Conservation (phyloP, 2,329 filamentous ascomycete species). For the Colletotrichum eleusines region DNA sequence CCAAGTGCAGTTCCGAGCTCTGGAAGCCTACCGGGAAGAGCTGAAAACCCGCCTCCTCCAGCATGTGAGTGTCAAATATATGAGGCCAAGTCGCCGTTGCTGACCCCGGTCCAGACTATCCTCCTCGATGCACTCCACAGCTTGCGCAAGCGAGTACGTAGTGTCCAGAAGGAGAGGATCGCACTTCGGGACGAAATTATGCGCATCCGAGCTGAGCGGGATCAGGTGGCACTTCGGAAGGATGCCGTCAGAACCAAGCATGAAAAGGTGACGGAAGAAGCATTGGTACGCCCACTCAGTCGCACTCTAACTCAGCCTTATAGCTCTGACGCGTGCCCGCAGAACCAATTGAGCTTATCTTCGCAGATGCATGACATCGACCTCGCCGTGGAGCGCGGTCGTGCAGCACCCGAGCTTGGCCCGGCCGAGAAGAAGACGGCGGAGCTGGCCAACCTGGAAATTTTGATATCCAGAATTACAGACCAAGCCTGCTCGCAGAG, state of each 20-base stretch:
- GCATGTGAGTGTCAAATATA: slow-evolving; percentile 61
- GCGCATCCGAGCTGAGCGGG: slow-evolving; percentile 68
- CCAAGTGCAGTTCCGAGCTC: slow-evolving; percentile 65
- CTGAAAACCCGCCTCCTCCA: slow-evolving; percentile 67
- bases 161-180: slow-evolving; percentile 69
- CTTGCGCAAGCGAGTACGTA: slow-evolving; percentile 67
- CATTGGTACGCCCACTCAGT: slow-evolving; percentile 57
- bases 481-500: slow-evolving; percentile 65
- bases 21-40: slow-evolving; percentile 71
- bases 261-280: slow-evolving; percentile 64
- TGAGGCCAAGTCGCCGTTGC: slow-evolving; percentile 34
- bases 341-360: slow-evolving; percentile 67
- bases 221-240: slow-evolving; percentile 72
- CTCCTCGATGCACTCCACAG: slow-evolving; percentile 70
- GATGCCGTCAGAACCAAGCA: slow-evolving; percentile 72
- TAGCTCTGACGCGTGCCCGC: slow-evolving; percentile 27
- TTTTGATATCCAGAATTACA: slow-evolving; percentile 66
- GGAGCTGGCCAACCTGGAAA: slow-evolving; percentile 68
- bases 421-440: slow-evolving; percentile 60
- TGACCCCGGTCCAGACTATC: slow-evolving; percentile 59
- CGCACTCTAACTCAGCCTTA: slow-evolving; percentile 19
- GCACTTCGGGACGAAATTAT: slow-evolving; percentile 71
- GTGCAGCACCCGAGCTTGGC: slow-evolving; percentile 61
- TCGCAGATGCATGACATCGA: slow-evolving; percentile 72
- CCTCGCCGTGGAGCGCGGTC: slow-evolving; percentile 64